A percentile compares a stretch with the other conserved stretches of the same genome.
Evolutionary conservation across 2,329 filamentous ascomycete genomes (phyloP).

Genomic region (Ceratocystis smalleyi): DNA sequence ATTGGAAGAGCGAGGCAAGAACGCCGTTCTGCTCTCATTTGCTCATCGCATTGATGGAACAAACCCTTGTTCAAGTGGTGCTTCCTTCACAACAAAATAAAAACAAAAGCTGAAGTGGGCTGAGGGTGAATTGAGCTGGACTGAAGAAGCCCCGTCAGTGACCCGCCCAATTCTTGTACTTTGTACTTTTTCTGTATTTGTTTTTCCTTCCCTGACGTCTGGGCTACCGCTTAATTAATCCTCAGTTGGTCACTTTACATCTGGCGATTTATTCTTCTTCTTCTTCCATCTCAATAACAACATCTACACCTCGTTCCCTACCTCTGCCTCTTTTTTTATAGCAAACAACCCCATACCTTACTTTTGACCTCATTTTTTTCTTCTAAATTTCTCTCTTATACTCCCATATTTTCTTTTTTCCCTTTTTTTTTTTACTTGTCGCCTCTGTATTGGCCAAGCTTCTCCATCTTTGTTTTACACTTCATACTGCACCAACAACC

Average conservation of each 20-base stretch:
- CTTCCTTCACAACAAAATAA: slow-evolving; percentile 2
- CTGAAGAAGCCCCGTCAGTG: background rate
- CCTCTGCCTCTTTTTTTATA: too few species aligned
- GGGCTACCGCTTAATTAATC: slow-evolving; percentile 1
- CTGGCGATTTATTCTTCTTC: background rate
- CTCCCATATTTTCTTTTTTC: slow-evolving; percentile 4
- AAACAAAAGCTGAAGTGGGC: background rate
- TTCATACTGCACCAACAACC: background rate
- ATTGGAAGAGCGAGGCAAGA: too few species aligned
- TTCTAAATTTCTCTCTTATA: background rate
- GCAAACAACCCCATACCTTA: too few species aligned
- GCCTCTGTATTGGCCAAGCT: background rate
- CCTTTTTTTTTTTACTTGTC: background rate
- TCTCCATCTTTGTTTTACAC: slow-evolving; percentile 9
- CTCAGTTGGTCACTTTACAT: background rate
- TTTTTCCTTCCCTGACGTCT: background rate
- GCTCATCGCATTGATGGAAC: background rate
- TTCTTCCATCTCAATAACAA: slow-evolving; percentile 5
- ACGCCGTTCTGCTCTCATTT: too few species aligned
- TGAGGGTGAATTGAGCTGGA: background rate
- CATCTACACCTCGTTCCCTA: background rate
- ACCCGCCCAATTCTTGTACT: background rate
- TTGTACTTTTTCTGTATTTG: background rate
- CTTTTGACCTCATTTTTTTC: too few species aligned
- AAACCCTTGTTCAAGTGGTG: slow-evolving; percentile 9